Evolutionary conservation across 805 yeast species (phyloP), one percentile per base, ranked within the genome.

Genomic region (Phaffomyces thermotolerans): DNA sequence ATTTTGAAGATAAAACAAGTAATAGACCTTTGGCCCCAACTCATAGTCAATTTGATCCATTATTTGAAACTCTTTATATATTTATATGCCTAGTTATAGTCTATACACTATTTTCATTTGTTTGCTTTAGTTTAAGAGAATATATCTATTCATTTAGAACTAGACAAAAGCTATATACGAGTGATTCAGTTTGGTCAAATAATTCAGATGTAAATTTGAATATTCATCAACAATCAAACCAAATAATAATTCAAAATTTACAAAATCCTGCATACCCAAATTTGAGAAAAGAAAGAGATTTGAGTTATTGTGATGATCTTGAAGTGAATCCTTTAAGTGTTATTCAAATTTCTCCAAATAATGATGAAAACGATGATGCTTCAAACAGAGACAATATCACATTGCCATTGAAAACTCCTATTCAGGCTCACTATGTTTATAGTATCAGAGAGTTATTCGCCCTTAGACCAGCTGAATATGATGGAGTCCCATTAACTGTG

Each of bases 91-190:
- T 61, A 13, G 23, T 59, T 4, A 39, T 52, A 12, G 41, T 22
- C 1, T 45, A 51, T 9, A 20, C 47, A 8, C 18, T 61, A 3
- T 3, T 58, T 2, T 47, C 63, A 1, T 52, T 46, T 12, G 22
- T 52, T 3, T 36, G 49, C 7, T 62, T 59, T 43, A 53, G 53
- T 2, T 29, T 60, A 3, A 50, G 67, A 42, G 68, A 64, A 47
- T 64, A 61, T 34, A 35, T 40, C 3, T 49, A 46, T 38, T 53
- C 58, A 15, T 31, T 52, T 46, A 48, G 43, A 22, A 41, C 33
- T 14, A 48, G 54, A 40, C 51, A 47, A 36, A 46, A 47, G n/a
- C 37, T 43, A 34, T 12, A 38, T 13, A 49, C 54, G 4, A 47
- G 48, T 41, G 57, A 52, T 9, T 46, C 57, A 6, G 31, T 33